Evolutionary conservation across 805 yeast genomes (phyloP).

Genomic region (Monosporozyma servazzii): DNA sequence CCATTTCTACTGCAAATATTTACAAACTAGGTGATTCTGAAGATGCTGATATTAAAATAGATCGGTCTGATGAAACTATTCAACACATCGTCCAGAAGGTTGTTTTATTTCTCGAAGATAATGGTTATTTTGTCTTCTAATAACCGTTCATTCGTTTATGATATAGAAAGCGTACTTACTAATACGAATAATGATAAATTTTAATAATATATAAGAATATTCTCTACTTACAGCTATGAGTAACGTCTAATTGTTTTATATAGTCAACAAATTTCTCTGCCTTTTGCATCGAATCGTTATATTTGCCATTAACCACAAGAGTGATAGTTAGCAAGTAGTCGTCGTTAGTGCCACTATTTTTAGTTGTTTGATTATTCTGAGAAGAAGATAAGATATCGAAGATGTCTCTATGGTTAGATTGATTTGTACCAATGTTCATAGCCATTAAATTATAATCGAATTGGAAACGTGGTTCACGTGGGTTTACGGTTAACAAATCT

Average conservation of each 20-base stretch:
- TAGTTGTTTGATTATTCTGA: neutral
- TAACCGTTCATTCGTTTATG: neutral
- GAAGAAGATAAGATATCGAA: slow-evolving; percentile 20
- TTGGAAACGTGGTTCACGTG: slow-evolving; percentile 21
- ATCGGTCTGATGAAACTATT: slow-evolving; percentile 45
- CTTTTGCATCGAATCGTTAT: slow-evolving; percentile 17
- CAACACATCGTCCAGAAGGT: slow-evolving; percentile 67
- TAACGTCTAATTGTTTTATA: neutral
- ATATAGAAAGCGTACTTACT: neutral
- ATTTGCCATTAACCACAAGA: slow-evolving; percentile 16
- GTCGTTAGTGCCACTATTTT: neutral
- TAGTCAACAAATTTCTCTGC: slow-evolving; percentile 19
- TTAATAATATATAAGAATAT: neutral
- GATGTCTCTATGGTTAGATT: slow-evolving; percentile 11
- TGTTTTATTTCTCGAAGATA: slow-evolving; percentile 63
- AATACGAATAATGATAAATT: neutral
- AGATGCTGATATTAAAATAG: slow-evolving; percentile 49
- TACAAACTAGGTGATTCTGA: slow-evolving; percentile 40
- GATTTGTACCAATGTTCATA: slow-evolving; percentile 2
- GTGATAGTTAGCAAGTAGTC: slow-evolving; percentile 16
- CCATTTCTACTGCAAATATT: slow-evolving; percentile 25
- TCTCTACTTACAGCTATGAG: neutral
- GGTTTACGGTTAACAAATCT: slow-evolving; percentile 40
- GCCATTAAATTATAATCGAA: slow-evolving; percentile 15
- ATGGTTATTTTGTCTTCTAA: slow-evolving; percentile 48